Evolutionary conservation across 129 eudicot species (phyloP).

Genomic region (Dittrichia graveolens): DNA sequence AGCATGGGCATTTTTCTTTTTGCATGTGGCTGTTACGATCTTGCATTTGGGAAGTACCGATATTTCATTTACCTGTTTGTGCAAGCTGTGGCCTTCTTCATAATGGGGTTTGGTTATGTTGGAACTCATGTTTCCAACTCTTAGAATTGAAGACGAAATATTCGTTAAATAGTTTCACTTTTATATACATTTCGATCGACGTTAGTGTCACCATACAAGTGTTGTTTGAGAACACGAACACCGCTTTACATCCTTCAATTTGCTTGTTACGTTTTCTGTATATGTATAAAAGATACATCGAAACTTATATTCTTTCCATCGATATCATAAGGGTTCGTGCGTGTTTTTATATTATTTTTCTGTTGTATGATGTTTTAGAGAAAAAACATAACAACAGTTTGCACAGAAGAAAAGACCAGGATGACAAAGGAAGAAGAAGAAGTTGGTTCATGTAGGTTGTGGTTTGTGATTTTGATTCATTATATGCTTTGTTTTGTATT

Average conservation of each 20-base stretch:
- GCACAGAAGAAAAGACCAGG: too few relatives aligned
- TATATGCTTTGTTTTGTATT: too few relatives aligned
- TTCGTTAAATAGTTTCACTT: neutral
- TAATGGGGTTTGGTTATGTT: constrained; percentile 15
- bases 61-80: constrained; percentile 75
- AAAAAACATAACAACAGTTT: too few relatives aligned
- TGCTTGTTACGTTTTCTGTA: neutral
- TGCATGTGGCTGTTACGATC: constrained; percentile 71
- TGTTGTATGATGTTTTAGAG: too few relatives aligned
- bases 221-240: neutral
- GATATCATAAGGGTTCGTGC: too few relatives aligned
- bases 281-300: neutral
- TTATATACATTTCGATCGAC: neutral
- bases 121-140: constrained; percentile 8
- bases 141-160: neutral
- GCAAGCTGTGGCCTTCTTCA: constrained; percentile 62
- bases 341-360: too few relatives aligned
- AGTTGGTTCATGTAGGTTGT: too few relatives aligned
- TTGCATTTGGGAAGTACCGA: constrained; percentile 60
- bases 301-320: too few relatives aligned
- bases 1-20: constrained; percentile 67
- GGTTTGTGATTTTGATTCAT: too few relatives aligned
- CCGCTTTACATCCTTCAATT: neutral
- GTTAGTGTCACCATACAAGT: neutral
- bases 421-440: too few relatives aligned